Evolutionary conservation across 805 yeast genomes (phyloP), one percentile per base, ranked within the genome.

Genomic region (Suhomyces kilbournensis): DNA sequence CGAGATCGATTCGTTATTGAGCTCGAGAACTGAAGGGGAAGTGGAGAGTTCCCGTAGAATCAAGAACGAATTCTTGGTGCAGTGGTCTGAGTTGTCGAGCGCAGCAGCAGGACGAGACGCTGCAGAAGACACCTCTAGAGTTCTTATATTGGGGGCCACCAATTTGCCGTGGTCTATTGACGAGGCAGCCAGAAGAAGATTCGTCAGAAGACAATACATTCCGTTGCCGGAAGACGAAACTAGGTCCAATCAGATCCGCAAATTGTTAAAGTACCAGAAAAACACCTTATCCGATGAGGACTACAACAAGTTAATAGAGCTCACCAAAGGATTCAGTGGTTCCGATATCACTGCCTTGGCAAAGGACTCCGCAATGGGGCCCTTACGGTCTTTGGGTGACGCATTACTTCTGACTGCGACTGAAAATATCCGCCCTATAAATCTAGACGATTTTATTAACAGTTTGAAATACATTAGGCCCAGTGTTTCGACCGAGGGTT

Each of bases 291-390:
- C 80, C 12, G 88, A 81, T 0, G 77, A 65, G 2, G 97, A 92
- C 56, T 80, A 83, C 55, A 77, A 78, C 8, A 72, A 74, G 43
- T 73, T 93, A 22, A 77, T 88, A 15, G 72, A 74, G 9, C 66
- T 88, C 60, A 91, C 98, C 0, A 83, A 84, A 6, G 93, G 90
- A 0, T 90, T 85, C 68, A 88, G 96, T n/a, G 97, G 97, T 2
- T 85, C 94, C 58, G 99, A 93, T 69, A 80, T 93, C 43, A 91
- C 97, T 0, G 92, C 97, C 1, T 70, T 93, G 54, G 96, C 97
- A 1, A 94, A 92, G 68, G 97, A 93, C 67, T 96, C 97, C 2
- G 97, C 99, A 1, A 92, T 93, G 97, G 97, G 97, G 1, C 98
- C 99, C 1, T 74, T 94, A 35, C 78, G 99, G 56, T 86, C 90